Base-by-base conservation (phyloP, 306 rosid genomes). In the Acacia melanoxylon region DNA sequence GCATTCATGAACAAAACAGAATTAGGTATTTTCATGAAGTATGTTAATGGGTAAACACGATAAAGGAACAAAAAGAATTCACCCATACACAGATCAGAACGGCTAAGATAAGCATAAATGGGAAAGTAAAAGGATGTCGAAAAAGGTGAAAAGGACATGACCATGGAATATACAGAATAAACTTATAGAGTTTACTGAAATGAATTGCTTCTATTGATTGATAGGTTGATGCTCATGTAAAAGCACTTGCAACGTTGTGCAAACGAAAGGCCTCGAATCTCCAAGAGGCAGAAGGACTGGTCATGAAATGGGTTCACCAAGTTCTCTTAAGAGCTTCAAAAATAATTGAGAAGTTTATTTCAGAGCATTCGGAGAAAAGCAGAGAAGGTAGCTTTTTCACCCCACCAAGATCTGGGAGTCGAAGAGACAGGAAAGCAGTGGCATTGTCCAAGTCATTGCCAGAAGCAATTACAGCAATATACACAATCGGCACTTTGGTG, bases 191-290 rank as follows among this genome's bases (percentile, higher is more conserved):
- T 46, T 24, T 62, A 44, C 49, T 74, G 19, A 29, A 72, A 63
- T 74, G 62, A 77, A 72, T 72, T 82, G 78, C 77, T 80, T 49
- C 56, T 72, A 79, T 72, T 82, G 76, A 42, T 48, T 86, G 75
- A 63, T 90, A 95, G 99, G 91, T 93, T 85, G 92, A 91, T 75
- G 99, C 98, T 76, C 99, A 93, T 85, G 91, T 91, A 76, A 95
- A 89, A 87, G 92, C 97, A 37, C 95, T 95, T 51, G 88, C 77
- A 78, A 93, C 91, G 48, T 77, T 95, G 80, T 95, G 99, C 89
- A 95, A 90, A 82, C 86, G 89, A 84, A 90, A 93, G 88, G 99
- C 94, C 87, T 81, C 80, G 29, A 76, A 84, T 81, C 66, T 65
- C 16, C 35, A 35, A 11, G 92, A 89, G 87, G 91, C 93, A 20